Base-by-base conservation (phyloP, 2,329 filamentous ascomycete genomes). In the Immersiporthe knoxdaviesiana region DNA sequence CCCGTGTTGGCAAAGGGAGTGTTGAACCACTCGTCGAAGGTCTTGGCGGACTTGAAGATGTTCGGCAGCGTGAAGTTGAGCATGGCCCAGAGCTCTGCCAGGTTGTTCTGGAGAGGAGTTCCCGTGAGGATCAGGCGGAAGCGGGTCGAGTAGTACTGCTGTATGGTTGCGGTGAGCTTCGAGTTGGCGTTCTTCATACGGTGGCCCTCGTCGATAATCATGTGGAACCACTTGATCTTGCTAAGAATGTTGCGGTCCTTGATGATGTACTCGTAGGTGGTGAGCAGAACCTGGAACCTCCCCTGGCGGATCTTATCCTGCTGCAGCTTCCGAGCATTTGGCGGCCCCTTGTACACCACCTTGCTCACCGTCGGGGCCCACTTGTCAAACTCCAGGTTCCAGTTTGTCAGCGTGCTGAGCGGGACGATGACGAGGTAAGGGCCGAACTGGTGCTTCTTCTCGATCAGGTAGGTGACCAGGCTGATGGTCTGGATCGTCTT, bases 11-110 rank as follows among this genome's bases (percentile, higher is more conserved):
- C 96, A 79, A 99, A 99, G 0, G 96, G 96, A 35, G 96, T 99
- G 79, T 98, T 99, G 89, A 99, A 99, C 96, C 96, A 99, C 80
- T 99, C 96, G 79, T 99, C 96, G 77, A 99, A 99, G 1, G 95
- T 98, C 79, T 96, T 97, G 72, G 95, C 94, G 2, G 96, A 98
- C 80, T 99, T 99, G 90, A 99, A 99, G 74, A 99, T 99, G 75
- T 93, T 98, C 3, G 96, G 96, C 63, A 99, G 84, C 54, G 97
- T 96, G 79, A 99, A 99, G 83, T 99, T 99, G 76, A 99, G 91
- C 84, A 99, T 91, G 35, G 96, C 93, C 96, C 96, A 99, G 75
- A 99, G 83, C 79, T 99, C 96, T 3, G 94, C 90, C 54, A 99
- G 85, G 78, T 98, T 99, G 83, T 99, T 99, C 81, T 99, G 95